Evolutionary conservation across 495 filamentous ascomycete genomes (phyloP).

Genomic region (Hypoxylon fuscum): DNA sequence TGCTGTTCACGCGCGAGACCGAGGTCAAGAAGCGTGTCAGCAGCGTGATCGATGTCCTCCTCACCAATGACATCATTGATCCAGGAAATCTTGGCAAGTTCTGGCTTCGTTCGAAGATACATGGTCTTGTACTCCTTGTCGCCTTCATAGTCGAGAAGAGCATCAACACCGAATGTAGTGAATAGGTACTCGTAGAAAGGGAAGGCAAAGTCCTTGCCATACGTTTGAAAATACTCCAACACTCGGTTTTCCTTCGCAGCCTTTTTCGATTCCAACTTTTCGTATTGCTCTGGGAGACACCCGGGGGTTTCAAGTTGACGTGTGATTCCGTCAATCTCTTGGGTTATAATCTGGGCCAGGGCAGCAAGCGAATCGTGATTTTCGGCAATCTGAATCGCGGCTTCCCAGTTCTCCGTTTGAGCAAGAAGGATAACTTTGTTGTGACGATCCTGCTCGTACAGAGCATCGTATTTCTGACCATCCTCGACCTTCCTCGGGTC

Average conservation of each 20-base stretch:
- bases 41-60: conserved; percentile 75
- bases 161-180: conserved; percentile 66
- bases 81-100: conserved; percentile 84
- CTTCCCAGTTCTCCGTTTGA: conserved; percentile 71
- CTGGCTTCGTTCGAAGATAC: conserved; percentile 74
- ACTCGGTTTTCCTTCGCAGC: conserved; percentile 51
- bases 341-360: conserved; percentile 67
- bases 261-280: conserved; percentile 41
- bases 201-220: conserved; percentile 79
- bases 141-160: conserved; percentile 71
- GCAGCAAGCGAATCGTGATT: conserved; percentile 74
- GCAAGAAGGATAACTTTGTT: conserved; percentile 62
- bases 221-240: conserved; percentile 73
- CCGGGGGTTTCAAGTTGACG: conserved; percentile 32
- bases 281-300: conserved; percentile 31
- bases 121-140: conserved; percentile 74
- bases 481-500: conserved; percentile 44
- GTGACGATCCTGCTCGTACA: conserved; percentile 51
- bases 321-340: conserved; percentile 49
- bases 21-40: conserved; percentile 68
- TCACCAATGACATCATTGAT: conserved; percentile 87
- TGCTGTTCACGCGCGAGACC: conserved; percentile 74
- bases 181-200: conserved; percentile 82
- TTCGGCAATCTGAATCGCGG: conserved; percentile 77
- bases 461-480: conserved; percentile 48